Conservation (phyloP, 2,329 filamentous ascomycete genomes). For the Aureobasidium namibiae region DNA sequence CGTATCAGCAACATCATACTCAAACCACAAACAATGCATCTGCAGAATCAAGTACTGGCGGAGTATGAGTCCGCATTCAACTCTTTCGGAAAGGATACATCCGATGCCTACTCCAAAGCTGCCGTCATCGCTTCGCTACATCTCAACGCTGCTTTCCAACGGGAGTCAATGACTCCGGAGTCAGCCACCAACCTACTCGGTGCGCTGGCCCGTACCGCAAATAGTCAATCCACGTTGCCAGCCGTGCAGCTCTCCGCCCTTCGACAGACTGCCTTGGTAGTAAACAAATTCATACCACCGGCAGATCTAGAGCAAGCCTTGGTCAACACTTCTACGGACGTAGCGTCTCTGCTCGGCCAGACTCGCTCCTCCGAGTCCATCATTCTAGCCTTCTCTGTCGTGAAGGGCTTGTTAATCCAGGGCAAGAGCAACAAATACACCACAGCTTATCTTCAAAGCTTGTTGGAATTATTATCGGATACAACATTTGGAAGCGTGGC, state of each 20-base stretch:
- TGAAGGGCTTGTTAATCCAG: constrained; percentile 53
- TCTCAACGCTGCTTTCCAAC: constrained; percentile 44
- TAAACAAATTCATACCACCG: constrained; percentile 41
- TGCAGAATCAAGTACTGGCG: constrained; percentile 40
- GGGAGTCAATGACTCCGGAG: constrained; percentile 26
- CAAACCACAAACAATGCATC: constrained; percentile 40
- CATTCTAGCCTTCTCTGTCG: constrained; percentile 51
- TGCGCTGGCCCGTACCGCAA: constrained; percentile 30
- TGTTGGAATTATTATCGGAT: constrained; percentile 45
- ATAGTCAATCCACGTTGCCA: not conserved
- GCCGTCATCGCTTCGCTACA: constrained; percentile 49
- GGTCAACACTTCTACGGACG: constrained; percentile 21
- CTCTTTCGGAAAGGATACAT: constrained; percentile 5
- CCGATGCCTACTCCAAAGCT: constrained; percentile 4
- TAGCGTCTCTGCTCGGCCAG: constrained; percentile 32
- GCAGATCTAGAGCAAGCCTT: constrained; percentile 26
- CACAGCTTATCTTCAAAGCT: constrained; percentile 32
- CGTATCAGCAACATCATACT: constrained; percentile 53
- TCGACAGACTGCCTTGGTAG: constrained; percentile 37
- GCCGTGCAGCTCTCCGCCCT: constrained; percentile 18
- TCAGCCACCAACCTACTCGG: constrained; percentile 27
- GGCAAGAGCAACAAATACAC: constrained; percentile 38
- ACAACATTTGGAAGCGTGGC: constrained; percentile 38
- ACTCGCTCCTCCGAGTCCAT: constrained; percentile 34
- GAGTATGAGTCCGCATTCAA: constrained; percentile 13